These are phyloP conservation scores for Cyclotella atomus DNA, from an alignment of 108 stramenopile genomes.

Conservation along the genomic window DNA sequence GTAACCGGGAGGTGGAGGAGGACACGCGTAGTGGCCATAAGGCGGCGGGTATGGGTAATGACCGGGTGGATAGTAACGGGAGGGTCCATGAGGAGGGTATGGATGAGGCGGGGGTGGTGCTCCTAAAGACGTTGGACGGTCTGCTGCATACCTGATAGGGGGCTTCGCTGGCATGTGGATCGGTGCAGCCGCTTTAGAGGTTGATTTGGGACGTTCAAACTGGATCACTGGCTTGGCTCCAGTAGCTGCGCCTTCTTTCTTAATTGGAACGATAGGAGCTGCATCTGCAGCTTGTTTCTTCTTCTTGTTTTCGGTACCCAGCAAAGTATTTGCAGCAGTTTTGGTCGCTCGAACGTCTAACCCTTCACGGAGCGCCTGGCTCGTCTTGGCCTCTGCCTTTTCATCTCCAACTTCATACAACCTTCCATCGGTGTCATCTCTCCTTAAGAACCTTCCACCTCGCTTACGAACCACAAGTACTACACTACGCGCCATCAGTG, in stretches of 20 bases:
- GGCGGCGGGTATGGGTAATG: slow-evolving; percentile 19
- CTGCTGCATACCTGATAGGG: not conserved
- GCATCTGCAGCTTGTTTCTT: slow-evolving; percentile 5
- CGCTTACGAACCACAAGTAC: slow-evolving; percentile 83
- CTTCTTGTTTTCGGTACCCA: slow-evolving; percentile 38
- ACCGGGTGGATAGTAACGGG: not conserved
- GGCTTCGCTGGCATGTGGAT: not conserved
- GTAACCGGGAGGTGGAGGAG: not conserved
- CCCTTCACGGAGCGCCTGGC: slow-evolving; percentile 85
- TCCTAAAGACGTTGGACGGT: not conserved
- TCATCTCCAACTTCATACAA: slow-evolving; percentile 86
- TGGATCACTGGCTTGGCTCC: not conserved
- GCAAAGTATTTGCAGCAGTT: slow-evolving; percentile 52
- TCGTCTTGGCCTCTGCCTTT: slow-evolving; percentile 91
- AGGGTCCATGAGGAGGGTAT: slow-evolving; percentile 1
- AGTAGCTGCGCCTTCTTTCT: not conserved
- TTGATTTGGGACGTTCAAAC: not conserved
- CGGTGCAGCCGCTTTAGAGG: not conserved
- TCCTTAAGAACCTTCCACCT: slow-evolving; percentile 81
- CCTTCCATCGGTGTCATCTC: slow-evolving; percentile 76
- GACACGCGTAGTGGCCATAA: not conserved
- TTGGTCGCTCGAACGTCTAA: slow-evolving; percentile 88
- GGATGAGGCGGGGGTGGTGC: not conserved
- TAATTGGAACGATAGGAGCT: not conserved
- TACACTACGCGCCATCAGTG: slow-evolving; percentile 80